phyloP scores from a whole-genome alignment of 805 yeast species.

The Candida peoriensis region DNA sequence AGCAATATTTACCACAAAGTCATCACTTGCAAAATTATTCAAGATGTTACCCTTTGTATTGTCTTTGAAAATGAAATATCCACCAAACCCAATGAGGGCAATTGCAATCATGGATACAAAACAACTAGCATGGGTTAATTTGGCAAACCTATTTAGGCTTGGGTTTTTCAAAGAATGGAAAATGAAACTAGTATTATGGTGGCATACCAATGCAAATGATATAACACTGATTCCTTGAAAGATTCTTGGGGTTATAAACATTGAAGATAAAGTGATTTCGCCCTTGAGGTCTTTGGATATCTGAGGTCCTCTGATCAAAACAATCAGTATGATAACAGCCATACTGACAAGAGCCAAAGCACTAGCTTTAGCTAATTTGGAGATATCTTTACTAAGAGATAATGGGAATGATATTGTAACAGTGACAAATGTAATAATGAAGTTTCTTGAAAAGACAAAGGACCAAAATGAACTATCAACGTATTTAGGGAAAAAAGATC shows the following conservation, averaged over 20 bases:
- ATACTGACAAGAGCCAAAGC: slow-evolving; percentile 83
- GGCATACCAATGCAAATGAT: slow-evolving; percentile 93
- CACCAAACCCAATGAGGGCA: slow-evolving; percentile 71
- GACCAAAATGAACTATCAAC: slow-evolving; percentile 33
- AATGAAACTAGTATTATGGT: slow-evolving; percentile 88
- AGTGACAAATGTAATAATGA: slow-evolving; percentile 68
- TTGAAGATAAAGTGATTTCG: slow-evolving; percentile 34
- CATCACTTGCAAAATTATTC: slow-evolving; percentile 79
- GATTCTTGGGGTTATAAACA: slow-evolving; percentile 56
- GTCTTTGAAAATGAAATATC: slow-evolving; percentile 69
- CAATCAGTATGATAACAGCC: slow-evolving; percentile 71
- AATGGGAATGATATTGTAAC: slow-evolving; percentile 75
- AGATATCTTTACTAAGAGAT: slow-evolving; percentile 74
- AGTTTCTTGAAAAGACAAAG: slow-evolving; percentile 59
- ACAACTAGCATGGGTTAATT: slow-evolving; percentile 80
- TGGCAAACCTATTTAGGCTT: slow-evolving; percentile 67
- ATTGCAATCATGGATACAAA: slow-evolving; percentile 77
- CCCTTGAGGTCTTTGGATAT: slow-evolving; percentile 46
- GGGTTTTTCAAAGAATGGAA: slow-evolving; percentile 79
- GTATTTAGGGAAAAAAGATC: slow-evolving; percentile 52
- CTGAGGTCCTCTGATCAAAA: slow-evolving; percentile 68
- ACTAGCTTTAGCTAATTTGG: slow-evolving; percentile 80
- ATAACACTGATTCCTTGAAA: slow-evolving; percentile 93
- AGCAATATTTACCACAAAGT: slow-evolving; percentile 75
- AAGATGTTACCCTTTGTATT: slow-evolving; percentile 81